Conservation (phyloP, 164 flowering plant species). For the Sedum album region DNA sequence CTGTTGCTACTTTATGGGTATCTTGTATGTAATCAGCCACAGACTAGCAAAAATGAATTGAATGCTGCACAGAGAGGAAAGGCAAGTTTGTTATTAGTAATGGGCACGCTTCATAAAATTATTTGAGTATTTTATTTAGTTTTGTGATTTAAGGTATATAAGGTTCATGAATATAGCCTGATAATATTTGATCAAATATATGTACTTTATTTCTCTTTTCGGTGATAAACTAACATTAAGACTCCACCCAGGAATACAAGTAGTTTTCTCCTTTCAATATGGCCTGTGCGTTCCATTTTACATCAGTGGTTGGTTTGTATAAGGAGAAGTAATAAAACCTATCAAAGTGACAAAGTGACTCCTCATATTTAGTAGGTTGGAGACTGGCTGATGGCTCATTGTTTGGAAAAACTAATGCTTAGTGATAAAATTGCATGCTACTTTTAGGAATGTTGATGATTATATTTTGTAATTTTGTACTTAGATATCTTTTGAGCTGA, state of each 20-base stretch:
- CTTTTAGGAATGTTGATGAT: neutral
- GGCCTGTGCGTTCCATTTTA: neutral
- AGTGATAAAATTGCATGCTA: neutral
- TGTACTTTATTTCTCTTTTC: neutral
- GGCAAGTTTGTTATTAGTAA: neutral
- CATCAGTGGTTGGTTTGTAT: neutral
- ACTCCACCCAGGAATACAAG: neutral
- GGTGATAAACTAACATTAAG: neutral
- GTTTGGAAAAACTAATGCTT: neutral
- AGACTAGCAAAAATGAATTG: neutral
- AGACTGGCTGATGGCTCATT: neutral
- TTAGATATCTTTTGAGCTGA: neutral
- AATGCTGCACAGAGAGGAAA: neutral
- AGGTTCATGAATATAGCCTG: neutral
- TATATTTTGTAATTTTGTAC: neutral
- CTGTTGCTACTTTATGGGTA: neutral
- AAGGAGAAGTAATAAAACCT: neutral
- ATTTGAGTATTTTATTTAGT: too few relatives aligned
- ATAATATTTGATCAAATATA: neutral
- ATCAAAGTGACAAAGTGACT: neutral
- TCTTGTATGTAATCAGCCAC: neutral
- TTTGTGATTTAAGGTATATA: too few relatives aligned
- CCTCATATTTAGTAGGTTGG: neutral
- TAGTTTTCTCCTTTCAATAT: neutral
- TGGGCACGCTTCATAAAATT: too few relatives aligned